These are phyloP conservation scores for Pseudocercospora cruenta DNA, from an alignment of 2,329 filamentous ascomycete genomes.

Conservation along the genomic window DNA sequence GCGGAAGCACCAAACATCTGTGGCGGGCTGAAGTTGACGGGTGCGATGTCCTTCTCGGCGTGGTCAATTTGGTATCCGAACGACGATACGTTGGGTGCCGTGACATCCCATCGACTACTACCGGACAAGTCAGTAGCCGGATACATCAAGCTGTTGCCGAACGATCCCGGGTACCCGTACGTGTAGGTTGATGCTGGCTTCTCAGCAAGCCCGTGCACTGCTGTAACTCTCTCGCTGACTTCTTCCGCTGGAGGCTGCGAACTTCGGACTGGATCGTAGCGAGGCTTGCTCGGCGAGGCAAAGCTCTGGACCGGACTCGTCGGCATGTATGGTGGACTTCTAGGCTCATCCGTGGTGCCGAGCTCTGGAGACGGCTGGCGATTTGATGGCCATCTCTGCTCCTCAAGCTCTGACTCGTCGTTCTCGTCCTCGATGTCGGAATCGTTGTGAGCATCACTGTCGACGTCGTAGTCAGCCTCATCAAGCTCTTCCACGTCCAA, in stretches of 20 bases:
- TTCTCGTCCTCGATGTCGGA: constrained; percentile 13
- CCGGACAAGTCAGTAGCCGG: constrained; percentile 26
- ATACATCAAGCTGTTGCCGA: constrained; percentile 9
- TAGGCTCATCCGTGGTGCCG: constrained; percentile 15
- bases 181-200: constrained; percentile 19
- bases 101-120: constrained; percentile 32
- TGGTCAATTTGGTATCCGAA: not conserved
- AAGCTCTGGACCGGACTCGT: not conserved
- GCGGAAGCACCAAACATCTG: not conserved
- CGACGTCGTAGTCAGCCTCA: not conserved
- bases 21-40: not conserved
- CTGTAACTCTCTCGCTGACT: not conserved
- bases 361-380: constrained; percentile 25
- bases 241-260: constrained; percentile 20
- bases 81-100: constrained; percentile 5
- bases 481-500: constrained; percentile 18
- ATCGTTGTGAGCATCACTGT: constrained; percentile 6
- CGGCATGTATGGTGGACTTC: not conserved
- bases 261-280: constrained; percentile 35
- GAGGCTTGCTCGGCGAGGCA: constrained; percentile 19
- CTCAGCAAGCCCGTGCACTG: not conserved
- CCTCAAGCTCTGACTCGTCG: constrained; percentile 5
- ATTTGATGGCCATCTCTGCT: not conserved
- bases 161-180: constrained; percentile 21
- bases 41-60: not conserved